Evolutionary conservation across 176 grass and related monocot species (phyloP).

Genomic region (Luzula sylvatica): DNA sequence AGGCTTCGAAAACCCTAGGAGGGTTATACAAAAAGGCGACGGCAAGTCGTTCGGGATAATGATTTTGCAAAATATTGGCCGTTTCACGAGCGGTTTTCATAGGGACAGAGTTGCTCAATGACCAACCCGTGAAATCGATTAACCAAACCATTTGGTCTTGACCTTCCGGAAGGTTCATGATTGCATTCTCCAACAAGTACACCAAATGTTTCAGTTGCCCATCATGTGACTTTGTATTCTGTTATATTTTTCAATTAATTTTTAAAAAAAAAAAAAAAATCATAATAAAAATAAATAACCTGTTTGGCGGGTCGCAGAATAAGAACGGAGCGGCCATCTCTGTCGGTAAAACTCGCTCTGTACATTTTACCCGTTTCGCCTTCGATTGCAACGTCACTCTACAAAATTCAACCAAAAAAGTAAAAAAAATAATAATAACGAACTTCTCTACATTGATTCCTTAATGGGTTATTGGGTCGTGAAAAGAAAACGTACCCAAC

Average conservation of each 20-base stretch:
- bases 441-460: not conserved
- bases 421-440: not conserved
- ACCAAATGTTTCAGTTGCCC: conserved; percentile 52
- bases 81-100: conserved; percentile 64
- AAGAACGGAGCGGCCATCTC: conserved; percentile 55
- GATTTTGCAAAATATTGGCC: conserved; percentile 55
- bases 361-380: conserved; percentile 81
- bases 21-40: conserved; percentile 63
- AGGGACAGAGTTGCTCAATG: conserved; percentile 43
- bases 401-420: conserved; percentile 12
- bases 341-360: conserved; percentile 57
- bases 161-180: conserved; percentile 49
- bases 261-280: too few species aligned
- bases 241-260: conserved; percentile 12
- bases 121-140: conserved; percentile 92
- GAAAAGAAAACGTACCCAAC: conserved; percentile 41
- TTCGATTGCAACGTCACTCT: conserved; percentile 59
- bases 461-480: not conserved
- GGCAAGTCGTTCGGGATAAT: conserved; percentile 77
- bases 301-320: conserved; percentile 64
- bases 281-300: conserved; percentile 22
- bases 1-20: conserved; percentile 71
- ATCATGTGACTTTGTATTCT: conserved; percentile 67
- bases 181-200: conserved; percentile 74
- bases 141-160: conserved; percentile 83